Base-by-base conservation (phyloP, 2,329 filamentous ascomycete genomes). In the Didymella exigua region DNA sequence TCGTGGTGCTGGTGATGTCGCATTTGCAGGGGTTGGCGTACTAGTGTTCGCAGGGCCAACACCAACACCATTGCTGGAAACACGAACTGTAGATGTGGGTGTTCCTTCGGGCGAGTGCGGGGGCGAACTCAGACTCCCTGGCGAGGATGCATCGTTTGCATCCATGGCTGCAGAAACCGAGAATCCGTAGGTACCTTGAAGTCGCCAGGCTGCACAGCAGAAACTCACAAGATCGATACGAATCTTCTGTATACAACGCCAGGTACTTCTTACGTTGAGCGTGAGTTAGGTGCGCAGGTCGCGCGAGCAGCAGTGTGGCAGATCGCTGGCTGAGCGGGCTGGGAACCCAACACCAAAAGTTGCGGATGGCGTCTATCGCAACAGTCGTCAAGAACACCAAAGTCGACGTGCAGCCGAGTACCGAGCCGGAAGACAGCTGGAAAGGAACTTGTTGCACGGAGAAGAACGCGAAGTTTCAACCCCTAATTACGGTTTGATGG, bases 31-130 rank as follows among this genome's bases (percentile, higher is more conserved):
- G 63, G 68, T 69, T 34, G 67, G 62, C 13, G 70, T 66, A 61
- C 59, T 67, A 64, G 63, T 55, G 47, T 54, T 60, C 11, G 51
- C 55, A 56, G 63, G 67, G 61, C 60, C 68, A 66, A 62, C 68
- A 70, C 63, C 67, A 55, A 50, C 52, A 70, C 66, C 64, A 66
- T 58, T 58, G 56, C 60, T 61, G 58, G 62, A 63, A 34, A 59
- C 59, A 47, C 64, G 69, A 37, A 70, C 68, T 52, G 72, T 69
- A 49, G 71, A 71, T 54, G 62, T 70, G 49, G 66, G 68, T 50
- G 67, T 71, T 59, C 62, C 63, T 52, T 71, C 66, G 40, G 73
- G 73, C 66, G 72, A 75, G 66, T 75, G 71, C 48, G 74, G 74
- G 31, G 71, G 69, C 43, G 71, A 74, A 60, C 72, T 72, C 52